Percentiles rank a stretch among this genome's conserved stretches.
Evolutionary conservation across 2,329 filamentous ascomycete species (phyloP).

Genomic region (Penicillium sp.): DNA sequence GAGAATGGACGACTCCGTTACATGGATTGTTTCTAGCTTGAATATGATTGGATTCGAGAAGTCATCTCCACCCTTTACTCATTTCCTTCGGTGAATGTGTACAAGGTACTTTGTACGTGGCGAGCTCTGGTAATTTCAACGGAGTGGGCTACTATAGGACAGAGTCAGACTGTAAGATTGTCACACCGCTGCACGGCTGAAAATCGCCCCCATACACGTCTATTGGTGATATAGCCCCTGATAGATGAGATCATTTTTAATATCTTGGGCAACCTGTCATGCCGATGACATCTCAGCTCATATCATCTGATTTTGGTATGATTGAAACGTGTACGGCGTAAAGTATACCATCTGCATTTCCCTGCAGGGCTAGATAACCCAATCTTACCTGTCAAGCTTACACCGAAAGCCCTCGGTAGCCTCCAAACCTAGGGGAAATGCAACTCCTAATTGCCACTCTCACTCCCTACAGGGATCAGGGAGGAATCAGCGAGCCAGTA

Average conservation of each 20-base stretch:
- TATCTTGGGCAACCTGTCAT: not conserved
- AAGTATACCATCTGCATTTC: not conserved
- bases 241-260: not conserved
- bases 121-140: not conserved
- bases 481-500: not conserved
- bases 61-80: no score
- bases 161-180: not conserved
- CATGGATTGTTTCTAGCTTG: slow-evolving; percentile 18
- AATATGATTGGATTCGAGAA: not conserved
- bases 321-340: not conserved
- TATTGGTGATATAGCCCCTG: not conserved
- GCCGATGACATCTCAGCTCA: not conserved
- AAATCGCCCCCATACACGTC: not conserved
- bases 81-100: no score
- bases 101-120: not conserved
- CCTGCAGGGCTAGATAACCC: not conserved
- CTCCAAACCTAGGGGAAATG: not conserved
- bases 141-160: not conserved
- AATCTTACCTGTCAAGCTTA: not conserved
- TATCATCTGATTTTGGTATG: not conserved
- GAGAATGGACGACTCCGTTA: slow-evolving; percentile 18
- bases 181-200: not conserved
- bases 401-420: not conserved
- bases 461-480: not conserved
- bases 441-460: not conserved